Conservation (phyloP, 108 stramenopile species). For the Seminavis robusta region DNA sequence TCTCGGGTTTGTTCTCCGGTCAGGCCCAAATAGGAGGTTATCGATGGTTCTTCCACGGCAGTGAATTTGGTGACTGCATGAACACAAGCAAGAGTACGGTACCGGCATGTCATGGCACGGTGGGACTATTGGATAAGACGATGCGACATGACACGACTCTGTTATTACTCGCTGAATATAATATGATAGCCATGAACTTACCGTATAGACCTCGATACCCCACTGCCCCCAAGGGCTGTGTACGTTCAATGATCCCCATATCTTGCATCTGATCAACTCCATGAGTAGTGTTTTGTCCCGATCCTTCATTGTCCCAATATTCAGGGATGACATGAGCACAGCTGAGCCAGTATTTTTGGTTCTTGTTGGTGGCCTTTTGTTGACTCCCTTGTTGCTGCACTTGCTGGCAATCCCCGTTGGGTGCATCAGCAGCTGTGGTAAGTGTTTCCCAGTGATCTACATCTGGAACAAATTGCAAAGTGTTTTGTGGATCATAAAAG, state of each 20-base stretch:
- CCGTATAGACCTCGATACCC: too few relatives aligned
- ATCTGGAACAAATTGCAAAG: slow-evolving; percentile 7
- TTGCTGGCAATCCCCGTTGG: too few relatives aligned
- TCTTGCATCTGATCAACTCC: too few relatives aligned
- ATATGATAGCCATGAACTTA: too few relatives aligned
- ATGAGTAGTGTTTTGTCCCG: neutral
- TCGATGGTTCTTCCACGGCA: slow-evolving; percentile 16
- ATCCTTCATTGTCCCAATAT: slow-evolving; percentile 9
- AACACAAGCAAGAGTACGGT: too few relatives aligned
- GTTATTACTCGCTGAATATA: too few relatives aligned
- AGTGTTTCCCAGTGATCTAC: neutral
- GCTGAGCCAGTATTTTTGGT: slow-evolving; percentile 10
- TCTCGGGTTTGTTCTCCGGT: slow-evolving; percentile 18
- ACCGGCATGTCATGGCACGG: too few relatives aligned
- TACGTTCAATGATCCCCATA: too few relatives aligned
- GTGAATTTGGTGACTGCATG: slow-evolving; percentile 30
- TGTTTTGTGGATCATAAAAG: slow-evolving; percentile 21
- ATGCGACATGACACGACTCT: too few relatives aligned
- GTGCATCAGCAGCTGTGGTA: neutral
- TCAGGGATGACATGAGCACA: slow-evolving; percentile 31
- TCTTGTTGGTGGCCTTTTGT: neutral
- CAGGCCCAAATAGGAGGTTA: slow-evolving; percentile 31
- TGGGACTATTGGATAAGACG: too few relatives aligned
- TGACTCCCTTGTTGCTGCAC: too few relatives aligned
- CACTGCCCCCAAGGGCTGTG: too few relatives aligned